A percentile compares a stretch with the other conserved stretches of the same genome.
Conservation (phyloP, 106 monocot genomes). For the Agapanthus africanus region DNA sequence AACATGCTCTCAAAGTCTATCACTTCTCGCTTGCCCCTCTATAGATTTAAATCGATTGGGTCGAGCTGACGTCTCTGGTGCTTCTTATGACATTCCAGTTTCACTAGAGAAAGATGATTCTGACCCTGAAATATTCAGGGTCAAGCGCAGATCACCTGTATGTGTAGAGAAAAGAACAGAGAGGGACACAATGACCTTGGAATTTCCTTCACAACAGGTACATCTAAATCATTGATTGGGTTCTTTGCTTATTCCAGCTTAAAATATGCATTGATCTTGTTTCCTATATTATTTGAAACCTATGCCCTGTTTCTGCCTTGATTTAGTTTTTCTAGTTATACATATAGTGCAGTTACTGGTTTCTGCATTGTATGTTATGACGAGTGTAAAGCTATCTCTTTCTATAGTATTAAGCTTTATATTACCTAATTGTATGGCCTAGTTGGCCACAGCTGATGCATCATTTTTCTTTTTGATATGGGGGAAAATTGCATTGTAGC, state of each 20-base stretch:
- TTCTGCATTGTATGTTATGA: neutral
- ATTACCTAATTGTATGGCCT: neutral
- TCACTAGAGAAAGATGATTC: constrained; percentile 38
- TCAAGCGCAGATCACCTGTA: constrained; percentile 32
- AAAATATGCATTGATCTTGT: no score
- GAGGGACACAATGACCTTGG: constrained; percentile 5
- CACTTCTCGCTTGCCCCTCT: no score
- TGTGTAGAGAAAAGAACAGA: constrained; percentile 13
- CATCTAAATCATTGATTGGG: neutral
- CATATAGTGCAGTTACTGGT: neutral
- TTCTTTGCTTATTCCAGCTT: neutral
- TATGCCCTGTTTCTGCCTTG: no score
- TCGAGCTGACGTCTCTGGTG: no score
- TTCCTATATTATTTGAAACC: no score
- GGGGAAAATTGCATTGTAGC: neutral
- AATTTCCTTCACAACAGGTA: constrained; percentile 40
- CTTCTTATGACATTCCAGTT: no score
- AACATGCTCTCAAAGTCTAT: no score
- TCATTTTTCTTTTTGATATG: neutral
- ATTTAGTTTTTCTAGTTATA: no score
- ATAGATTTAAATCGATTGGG: no score
- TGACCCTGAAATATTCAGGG: constrained; percentile 58
- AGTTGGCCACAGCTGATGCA: no score
- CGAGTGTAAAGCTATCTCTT: neutral
- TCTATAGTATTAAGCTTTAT: neutral